A percentile compares a stretch with the other conserved stretches of the same genome.
Conservation (phyloP, 352 stramenopile species). For the Globisporangium alternatum region DNA sequence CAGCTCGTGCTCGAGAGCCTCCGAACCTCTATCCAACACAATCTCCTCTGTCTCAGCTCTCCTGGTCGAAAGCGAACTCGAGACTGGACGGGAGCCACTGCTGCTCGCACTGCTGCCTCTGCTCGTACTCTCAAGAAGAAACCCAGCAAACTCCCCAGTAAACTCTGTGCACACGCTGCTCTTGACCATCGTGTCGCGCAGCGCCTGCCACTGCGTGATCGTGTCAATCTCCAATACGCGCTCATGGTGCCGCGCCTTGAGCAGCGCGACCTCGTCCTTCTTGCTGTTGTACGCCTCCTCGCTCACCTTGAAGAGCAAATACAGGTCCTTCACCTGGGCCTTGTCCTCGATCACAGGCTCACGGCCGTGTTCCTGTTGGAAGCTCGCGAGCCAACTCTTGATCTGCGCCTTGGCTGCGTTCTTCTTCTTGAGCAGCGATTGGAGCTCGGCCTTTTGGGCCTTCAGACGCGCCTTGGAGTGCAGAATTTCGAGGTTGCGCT, state of each 20-base stretch:
- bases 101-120: conserved; percentile 5
- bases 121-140: neutral
- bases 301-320: conserved; percentile 69
- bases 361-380: conserved; percentile 40
- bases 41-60: neutral
- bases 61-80: neutral
- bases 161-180: conserved; percentile 1
- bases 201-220: conserved; percentile 45
- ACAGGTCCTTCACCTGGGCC: conserved; percentile 69
- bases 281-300: conserved; percentile 48
- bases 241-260: conserved; percentile 51
- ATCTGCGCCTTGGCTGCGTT: conserved; percentile 52
- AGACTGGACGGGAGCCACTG: conserved; percentile 6
- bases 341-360: conserved; percentile 81
- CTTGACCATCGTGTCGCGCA: conserved; percentile 24
- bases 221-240: conserved; percentile 45
- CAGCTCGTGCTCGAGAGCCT: conserved; percentile 30
- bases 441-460: conserved; percentile 31
- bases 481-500: conserved; percentile 38
- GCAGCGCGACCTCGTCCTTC: conserved; percentile 32
- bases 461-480: conserved; percentile 42
- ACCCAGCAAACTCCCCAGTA: neutral
- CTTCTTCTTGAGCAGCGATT: conserved; percentile 37
- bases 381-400: conserved; percentile 63
- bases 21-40: neutral